Evolutionary conservation across 768 basidiomycete species (phyloP).

Genomic region (Boletus sensibilis): DNA sequence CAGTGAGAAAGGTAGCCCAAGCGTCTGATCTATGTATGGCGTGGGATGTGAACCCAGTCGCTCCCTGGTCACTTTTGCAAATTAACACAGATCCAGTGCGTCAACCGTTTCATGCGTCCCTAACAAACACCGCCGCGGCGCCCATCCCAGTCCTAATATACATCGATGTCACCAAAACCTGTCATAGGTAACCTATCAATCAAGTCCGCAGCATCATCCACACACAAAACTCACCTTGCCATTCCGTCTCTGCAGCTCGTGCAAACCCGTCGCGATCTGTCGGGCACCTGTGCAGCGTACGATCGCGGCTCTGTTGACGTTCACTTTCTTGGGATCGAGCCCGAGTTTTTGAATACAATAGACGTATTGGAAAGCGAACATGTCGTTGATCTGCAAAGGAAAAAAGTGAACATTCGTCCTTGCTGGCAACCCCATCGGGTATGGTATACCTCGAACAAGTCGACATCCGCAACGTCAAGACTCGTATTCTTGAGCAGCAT

Average conservation of each 20-base stretch:
- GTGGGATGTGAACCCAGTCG: too few relatives aligned
- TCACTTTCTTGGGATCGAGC: constrained; percentile 66
- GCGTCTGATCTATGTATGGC: too few relatives aligned
- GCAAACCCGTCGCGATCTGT: constrained; percentile 81
- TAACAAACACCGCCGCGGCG: constrained; percentile 74
- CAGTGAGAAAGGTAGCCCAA: neutral
- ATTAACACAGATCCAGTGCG: neutral
- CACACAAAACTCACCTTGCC: constrained; percentile 50
- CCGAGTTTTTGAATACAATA: constrained; percentile 68
- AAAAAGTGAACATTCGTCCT: neutral
- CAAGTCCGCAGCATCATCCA: neutral
- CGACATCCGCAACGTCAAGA: constrained; percentile 65
- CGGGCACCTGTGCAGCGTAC: constrained; percentile 85
- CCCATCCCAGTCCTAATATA: constrained; percentile 91
- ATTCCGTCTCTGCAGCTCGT: constrained; percentile 65
- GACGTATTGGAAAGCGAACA: constrained; percentile 81
- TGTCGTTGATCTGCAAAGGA: constrained; percentile 75
- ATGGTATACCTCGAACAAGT: constrained; percentile 66
- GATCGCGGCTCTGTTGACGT: constrained; percentile 90
- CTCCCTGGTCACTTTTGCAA: neutral
- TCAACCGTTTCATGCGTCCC: constrained; percentile 37
- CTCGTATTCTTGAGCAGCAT: constrained; percentile 68
- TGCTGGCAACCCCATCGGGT: neutral
- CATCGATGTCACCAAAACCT: constrained; percentile 88
- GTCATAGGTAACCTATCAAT: neutral